A percentile compares a stretch with the other conserved stretches of the same genome.
These are phyloP conservation scores for Mycena maculata DNA, from an alignment of 768 basidiomycete genomes.

Conservation along the genomic window DNA sequence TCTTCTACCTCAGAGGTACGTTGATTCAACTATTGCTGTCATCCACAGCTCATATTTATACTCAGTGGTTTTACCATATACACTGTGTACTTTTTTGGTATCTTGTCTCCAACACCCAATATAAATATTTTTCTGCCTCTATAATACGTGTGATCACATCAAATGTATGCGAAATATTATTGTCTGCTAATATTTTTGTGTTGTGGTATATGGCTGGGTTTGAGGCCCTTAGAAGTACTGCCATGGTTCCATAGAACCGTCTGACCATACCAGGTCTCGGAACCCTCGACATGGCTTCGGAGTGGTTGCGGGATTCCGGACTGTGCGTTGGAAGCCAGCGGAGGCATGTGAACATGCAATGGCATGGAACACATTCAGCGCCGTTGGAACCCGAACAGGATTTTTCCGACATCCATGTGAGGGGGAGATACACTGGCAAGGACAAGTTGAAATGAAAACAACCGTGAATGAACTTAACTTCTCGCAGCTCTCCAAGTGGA, in stretches of 20 bases:
- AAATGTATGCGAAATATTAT: background rate
- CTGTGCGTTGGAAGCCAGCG: no score
- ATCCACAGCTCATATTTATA: conserved; percentile 1
- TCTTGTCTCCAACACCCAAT: conserved; percentile 1
- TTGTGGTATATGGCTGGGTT: conserved; percentile 1
- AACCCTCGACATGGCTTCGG: conserved; percentile 2
- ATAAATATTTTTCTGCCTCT: conserved; percentile 9
- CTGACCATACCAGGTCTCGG: background rate
- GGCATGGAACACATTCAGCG: background rate
- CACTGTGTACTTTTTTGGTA: conserved; percentile 1
- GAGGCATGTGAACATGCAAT: background rate
- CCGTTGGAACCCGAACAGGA: background rate
- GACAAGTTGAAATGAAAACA: no score
- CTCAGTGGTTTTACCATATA: background rate
- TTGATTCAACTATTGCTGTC: background rate
- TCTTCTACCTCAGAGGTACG: conserved; percentile 1
- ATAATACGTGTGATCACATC: conserved; percentile 2
- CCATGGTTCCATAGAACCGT: background rate
- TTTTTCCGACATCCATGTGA: conserved; percentile 7
- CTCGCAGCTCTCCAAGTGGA: no score
- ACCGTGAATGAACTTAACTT: no score
- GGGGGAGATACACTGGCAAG: no score
- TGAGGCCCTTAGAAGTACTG: conserved; percentile 1
- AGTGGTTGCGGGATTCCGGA: conserved; percentile 7
- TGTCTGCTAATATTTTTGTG: background rate